phyloP scores from a whole-genome alignment of 257 asterid genomes.

The Nicotiana obtusifolia region DNA sequence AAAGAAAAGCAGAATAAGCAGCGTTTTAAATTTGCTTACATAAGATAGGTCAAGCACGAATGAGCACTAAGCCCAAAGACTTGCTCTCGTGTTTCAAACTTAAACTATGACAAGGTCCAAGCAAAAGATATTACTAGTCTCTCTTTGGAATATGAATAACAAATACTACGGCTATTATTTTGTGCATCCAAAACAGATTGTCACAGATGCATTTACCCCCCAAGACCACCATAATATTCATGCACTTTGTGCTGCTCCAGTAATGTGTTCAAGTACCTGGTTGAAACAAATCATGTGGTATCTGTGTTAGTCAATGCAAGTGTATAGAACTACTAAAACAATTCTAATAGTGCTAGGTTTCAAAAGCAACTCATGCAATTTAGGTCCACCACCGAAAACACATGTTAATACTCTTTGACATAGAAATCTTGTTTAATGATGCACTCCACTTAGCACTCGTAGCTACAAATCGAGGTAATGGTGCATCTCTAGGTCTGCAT shows the following conservation, averaged over 20 bases:
- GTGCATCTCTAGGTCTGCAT: neutral
- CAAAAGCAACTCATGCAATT: neutral
- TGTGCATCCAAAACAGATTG: constrained; percentile 17
- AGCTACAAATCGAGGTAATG: neutral
- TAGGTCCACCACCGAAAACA: neutral
- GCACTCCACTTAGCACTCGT: neutral
- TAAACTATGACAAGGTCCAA: neutral
- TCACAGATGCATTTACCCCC: constrained; percentile 30
- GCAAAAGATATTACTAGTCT: neutral
- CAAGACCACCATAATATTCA: constrained; percentile 22
- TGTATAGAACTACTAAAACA: neutral
- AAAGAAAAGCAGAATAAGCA: neutral
- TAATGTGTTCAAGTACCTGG: constrained; percentile 66
- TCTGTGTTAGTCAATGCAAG: constrained; percentile 9
- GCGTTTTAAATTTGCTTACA: neutral
- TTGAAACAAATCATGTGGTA: constrained; percentile 12
- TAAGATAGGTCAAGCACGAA: neutral
- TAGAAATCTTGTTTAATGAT: neutral
- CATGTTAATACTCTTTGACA: neutral
- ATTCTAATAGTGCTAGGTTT: neutral
- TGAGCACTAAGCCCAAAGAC: neutral
- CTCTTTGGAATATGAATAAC: neutral
- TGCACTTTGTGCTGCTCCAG: constrained; percentile 36
- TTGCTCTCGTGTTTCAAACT: neutral
- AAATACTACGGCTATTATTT: constrained; percentile 14